Evolutionary conservation across 352 stramenopile species (phyloP).

Genomic region (Phytophthora rubi): DNA sequence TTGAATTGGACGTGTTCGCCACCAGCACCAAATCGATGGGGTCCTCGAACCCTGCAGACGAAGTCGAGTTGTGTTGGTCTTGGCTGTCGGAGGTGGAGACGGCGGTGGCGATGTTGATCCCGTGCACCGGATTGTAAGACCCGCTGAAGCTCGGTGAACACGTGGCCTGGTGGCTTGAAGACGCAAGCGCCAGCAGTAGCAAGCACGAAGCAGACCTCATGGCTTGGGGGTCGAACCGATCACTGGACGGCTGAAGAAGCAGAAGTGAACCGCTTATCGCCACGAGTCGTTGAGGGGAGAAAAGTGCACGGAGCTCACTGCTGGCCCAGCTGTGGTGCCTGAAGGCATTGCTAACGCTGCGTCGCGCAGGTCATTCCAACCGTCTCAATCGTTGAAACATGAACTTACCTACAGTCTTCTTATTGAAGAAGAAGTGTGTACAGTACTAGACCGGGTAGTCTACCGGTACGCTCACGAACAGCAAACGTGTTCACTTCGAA

Average conservation of each 20-base stretch:
- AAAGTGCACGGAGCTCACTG: constrained; percentile 6
- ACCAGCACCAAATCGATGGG: constrained; percentile 26
- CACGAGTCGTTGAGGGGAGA: constrained; percentile 11
- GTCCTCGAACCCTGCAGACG: constrained; percentile 10
- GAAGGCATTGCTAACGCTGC: constrained; percentile 30
- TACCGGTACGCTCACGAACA: constrained; percentile 9
- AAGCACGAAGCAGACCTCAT: constrained; percentile 16
- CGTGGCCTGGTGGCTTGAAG: neutral
- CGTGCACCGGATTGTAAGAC: constrained; percentile 8
- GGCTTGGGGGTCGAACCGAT: neutral
- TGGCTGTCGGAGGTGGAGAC: constrained; percentile 1
- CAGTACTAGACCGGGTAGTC: neutral
- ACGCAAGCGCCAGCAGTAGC: constrained; percentile 13
- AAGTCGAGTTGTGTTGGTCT: constrained; percentile 10
- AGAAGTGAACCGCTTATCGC: constrained; percentile 13
- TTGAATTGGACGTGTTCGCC: constrained; percentile 14
- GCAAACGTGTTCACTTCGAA: constrained; percentile 12
- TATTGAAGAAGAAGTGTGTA: too few relatives aligned
- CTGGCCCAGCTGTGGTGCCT: constrained; percentile 24
- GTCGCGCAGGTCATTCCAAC: constrained; percentile 22
- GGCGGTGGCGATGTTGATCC: constrained; percentile 27
- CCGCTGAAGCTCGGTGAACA: neutral
- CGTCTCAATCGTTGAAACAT: neutral
- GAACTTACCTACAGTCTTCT: neutral
- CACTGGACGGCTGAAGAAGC: constrained; percentile 6